phyloP scores from a whole-genome alignment of 2,329 filamentous ascomycete genomes.

The Aspergillus hiratsukae region DNA sequence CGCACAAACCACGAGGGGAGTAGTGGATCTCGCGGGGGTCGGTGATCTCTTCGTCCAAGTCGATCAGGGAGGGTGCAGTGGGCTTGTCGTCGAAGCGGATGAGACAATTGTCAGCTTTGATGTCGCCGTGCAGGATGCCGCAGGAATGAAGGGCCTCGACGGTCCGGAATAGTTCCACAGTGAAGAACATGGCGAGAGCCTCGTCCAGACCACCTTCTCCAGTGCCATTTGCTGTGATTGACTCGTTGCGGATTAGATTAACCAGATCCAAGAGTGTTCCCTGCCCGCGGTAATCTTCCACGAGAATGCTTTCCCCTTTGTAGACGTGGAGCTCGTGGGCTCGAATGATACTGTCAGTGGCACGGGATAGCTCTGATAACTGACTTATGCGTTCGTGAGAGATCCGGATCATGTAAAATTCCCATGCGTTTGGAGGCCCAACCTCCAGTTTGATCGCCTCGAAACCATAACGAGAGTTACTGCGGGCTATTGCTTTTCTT shows the following conservation, averaged over 20 bases:
- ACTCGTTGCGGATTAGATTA: constrained; percentile 73
- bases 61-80: constrained; percentile 25
- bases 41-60: constrained; percentile 20
- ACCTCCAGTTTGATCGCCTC: constrained; percentile 93
- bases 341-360: constrained; percentile 70
- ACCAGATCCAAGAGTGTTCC: constrained; percentile 93
- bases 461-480: constrained; percentile 50
- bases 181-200: constrained; percentile 88
- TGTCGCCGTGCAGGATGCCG: constrained; percentile 80
- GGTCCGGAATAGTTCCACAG: constrained; percentile 83
- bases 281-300: constrained; percentile 82
- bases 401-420: constrained; percentile 91
- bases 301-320: constrained; percentile 80
- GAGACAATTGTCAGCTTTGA: constrained; percentile 94
- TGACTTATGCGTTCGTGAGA: constrained; percentile 68
- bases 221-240: constrained; percentile 44
- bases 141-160: constrained; percentile 80
- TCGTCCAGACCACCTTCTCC: constrained; percentile 75
- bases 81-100: constrained; percentile 65
- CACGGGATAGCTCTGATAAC: constrained; percentile 57
- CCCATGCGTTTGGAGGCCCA: constrained; percentile 79
- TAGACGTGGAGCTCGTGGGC: constrained; percentile 92
- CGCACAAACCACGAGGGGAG: constrained; percentile 65
- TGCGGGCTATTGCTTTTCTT: constrained; percentile 23
- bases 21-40: constrained; percentile 52